Evolutionary conservation across 2,329 filamentous ascomycete species (phyloP).

Genomic region (Ophiostoma populinum): DNA sequence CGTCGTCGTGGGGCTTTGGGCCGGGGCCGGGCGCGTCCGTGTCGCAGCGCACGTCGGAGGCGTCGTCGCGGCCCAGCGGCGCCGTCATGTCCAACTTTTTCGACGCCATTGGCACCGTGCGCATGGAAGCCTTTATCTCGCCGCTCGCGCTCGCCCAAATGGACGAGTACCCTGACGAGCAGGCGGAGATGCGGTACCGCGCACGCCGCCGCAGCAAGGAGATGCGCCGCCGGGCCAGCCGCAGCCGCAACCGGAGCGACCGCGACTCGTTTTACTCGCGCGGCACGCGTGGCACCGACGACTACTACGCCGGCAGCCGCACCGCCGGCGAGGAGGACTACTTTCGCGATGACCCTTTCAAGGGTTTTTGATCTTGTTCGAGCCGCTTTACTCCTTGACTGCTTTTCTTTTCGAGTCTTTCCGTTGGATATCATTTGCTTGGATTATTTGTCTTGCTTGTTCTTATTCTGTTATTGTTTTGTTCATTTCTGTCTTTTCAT

Average conservation of each 20-base stretch:
- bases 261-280: conserved; percentile 33
- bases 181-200: conserved; percentile 30
- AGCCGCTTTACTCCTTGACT: conserved; percentile 4
- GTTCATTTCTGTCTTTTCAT: not conserved
- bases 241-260: conserved; percentile 33
- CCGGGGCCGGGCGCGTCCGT: conserved; percentile 6
- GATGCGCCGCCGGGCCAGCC: conserved; percentile 31
- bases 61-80: conserved; percentile 28
- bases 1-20: conserved; percentile 20
- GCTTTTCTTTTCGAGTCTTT: not conserved
- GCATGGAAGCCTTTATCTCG: conserved; percentile 93
- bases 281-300: conserved; percentile 28
- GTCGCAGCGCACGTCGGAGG: conserved; percentile 37
- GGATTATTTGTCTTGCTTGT: not conserved
- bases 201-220: conserved; percentile 39
- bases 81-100: conserved; percentile 45
- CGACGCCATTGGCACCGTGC: conserved; percentile 74
- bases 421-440: not conserved
- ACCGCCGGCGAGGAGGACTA: conserved; percentile 37
- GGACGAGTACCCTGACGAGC: conserved; percentile 29
- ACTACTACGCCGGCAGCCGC: conserved; percentile 29
- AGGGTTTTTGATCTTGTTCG: conserved; percentile 30
- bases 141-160: conserved; percentile 31
- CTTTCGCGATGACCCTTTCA: conserved; percentile 41
- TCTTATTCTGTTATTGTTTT: not conserved